These are phyloP conservation scores for Zangia roseola DNA, from an alignment of 768 basidiomycete species.

Conservation along the genomic window DNA sequence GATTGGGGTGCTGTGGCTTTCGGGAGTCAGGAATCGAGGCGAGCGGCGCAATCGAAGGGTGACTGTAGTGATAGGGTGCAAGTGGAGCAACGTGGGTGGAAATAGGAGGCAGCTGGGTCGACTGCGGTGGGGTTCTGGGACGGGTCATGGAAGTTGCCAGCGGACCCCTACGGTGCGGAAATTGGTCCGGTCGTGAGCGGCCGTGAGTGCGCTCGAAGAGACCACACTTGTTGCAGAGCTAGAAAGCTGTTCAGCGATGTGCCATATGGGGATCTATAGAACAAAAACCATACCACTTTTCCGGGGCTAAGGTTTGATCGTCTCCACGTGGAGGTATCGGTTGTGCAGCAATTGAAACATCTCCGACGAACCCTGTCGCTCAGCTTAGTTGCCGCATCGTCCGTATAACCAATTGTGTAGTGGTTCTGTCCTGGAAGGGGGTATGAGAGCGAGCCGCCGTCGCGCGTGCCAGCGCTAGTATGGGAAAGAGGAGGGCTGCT, in stretches of 20 bases:
- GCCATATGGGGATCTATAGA: background rate
- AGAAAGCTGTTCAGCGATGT: slow-evolving; percentile 1
- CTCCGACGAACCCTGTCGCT: slow-evolving; percentile 72
- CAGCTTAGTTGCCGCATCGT: slow-evolving; percentile 79
- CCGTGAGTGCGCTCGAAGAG: slow-evolving; percentile 81
- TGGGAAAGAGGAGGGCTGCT: slow-evolving; percentile 30
- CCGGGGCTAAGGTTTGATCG: slow-evolving; percentile 75
- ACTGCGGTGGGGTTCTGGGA: slow-evolving; percentile 51
- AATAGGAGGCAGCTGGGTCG: slow-evolving; percentile 45
- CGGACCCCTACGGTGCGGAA: slow-evolving; percentile 77
- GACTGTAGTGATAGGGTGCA: slow-evolving; percentile 49
- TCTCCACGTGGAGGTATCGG: slow-evolving; percentile 82
- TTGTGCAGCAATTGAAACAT: slow-evolving; percentile 85
- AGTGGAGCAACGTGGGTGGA: slow-evolving; percentile 38
- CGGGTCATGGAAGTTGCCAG: slow-evolving; percentile 49
- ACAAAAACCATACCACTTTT: slow-evolving; percentile 55
- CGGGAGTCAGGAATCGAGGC: slow-evolving; percentile 36
- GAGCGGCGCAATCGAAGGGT: slow-evolving; percentile 52
- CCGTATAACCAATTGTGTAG: slow-evolving; percentile 53
- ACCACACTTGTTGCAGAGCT: slow-evolving; percentile 67
- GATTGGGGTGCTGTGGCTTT: slow-evolving; percentile 34
- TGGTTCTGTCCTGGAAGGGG: slow-evolving; percentile 39
- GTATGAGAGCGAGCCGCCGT: slow-evolving; percentile 31
- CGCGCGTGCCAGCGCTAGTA: slow-evolving; percentile 18
- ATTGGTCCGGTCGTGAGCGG: slow-evolving; percentile 74